Evolutionary conservation across 352 stramenopile species (phyloP), one percentile per base, ranked within the genome.

Genomic region (Globisporangium okanoganense): DNA sequence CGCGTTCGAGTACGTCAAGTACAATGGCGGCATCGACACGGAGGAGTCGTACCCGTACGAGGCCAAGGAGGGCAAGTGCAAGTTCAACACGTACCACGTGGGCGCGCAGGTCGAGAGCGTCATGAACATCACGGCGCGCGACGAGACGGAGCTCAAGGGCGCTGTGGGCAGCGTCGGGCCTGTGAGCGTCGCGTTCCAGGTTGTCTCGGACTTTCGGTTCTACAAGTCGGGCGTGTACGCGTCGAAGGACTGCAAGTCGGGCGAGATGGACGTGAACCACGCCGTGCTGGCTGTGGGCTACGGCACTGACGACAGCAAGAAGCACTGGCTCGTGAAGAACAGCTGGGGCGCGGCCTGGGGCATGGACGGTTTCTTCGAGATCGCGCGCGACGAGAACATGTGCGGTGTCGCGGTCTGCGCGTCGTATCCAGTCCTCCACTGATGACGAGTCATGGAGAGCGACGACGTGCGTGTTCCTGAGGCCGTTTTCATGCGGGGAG

Each of bases 301-400:
- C 76, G 97, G 96, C 62, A 82, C 92, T 38, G 86, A 97, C 53
- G 83, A 88, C 48, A 87, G 85, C 62, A 87, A 80, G 47, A 78
- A 88, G 40, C 97, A 97, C 79, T 99, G 95, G 94, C 98, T 98
- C 65, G 86, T 99, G 43, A 99, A 98, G 78, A 99, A 99, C 80
- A 98, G 82, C 48, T 99, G 96, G 95, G 85, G 82, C 29, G 51
- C 64, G 6, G 58, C 66, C 38, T 99, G 96, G 96, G 97, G 97
- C 73, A 92, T 97, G 71, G 69, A 95, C 43, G 97, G 97, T 56
- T 99, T 97, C 84, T 98, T 99, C 61, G 82, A 93, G 62, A 96
- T 99, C 45, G 81, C 86, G 20, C 96, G 97, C 66, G 92, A 85
- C 69, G 64, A 74, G 41, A 92, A 96, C 72, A 88, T 89, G 79